Percentiles rank a stretch among this genome's conserved stretches.
Conservation (phyloP, 805 yeast species). For the Yarrowia sp. region DNA sequence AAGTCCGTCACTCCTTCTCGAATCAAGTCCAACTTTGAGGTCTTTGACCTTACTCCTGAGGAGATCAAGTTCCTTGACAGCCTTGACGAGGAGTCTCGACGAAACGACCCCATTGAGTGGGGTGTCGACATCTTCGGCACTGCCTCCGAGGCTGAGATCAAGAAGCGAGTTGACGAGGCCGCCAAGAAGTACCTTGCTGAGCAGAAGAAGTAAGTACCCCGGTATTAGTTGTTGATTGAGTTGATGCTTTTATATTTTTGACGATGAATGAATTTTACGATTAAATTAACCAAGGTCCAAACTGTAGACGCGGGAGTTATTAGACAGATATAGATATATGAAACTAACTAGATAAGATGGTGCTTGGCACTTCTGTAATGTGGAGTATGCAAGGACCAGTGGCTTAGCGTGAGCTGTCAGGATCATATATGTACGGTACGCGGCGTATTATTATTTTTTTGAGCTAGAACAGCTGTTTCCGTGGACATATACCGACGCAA, state of each 20-base stretch:
- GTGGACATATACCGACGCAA: no score
- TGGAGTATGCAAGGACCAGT: background rate
- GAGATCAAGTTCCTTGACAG: constrained; percentile 39
- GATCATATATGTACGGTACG: no score
- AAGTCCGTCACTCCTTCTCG: constrained; percentile 69
- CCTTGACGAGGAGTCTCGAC: constrained; percentile 34
- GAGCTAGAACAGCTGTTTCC: no score
- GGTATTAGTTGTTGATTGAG: background rate
- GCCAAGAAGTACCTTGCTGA: constrained; percentile 27
- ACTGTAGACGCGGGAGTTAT: background rate
- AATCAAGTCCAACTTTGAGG: constrained; percentile 56
- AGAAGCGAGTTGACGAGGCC: constrained; percentile 29
- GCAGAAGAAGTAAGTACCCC: constrained; percentile 20
- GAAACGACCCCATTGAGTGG: constrained; percentile 38
- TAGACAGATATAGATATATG: background rate
- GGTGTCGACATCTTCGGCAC: constrained; percentile 36
- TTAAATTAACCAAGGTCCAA: constrained; percentile 14
- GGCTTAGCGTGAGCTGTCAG: no score
- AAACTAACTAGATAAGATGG: background rate
- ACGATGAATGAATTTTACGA: constrained; percentile 9
- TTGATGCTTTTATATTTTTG: background rate
- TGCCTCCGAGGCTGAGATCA: constrained; percentile 31
- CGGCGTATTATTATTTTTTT: no score
- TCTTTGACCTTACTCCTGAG: constrained; percentile 49
- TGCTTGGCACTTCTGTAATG: constrained; percentile 5